These are phyloP conservation scores for Leccinum disarticulatum DNA, from an alignment of 768 basidiomycete genomes.

Conservation along the genomic window DNA sequence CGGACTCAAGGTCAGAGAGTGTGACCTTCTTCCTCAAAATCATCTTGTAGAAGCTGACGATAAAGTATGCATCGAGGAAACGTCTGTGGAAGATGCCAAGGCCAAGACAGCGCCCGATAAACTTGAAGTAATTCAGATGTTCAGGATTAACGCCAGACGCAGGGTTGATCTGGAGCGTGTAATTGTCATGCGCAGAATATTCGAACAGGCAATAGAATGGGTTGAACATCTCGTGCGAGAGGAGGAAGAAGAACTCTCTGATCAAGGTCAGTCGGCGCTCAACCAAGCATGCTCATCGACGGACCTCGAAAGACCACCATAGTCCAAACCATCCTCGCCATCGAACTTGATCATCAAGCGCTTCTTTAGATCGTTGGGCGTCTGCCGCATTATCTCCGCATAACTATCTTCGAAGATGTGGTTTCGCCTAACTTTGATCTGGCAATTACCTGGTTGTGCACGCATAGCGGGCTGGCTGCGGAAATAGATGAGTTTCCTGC, in stretches of 20 bases:
- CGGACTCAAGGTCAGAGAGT: conserved; percentile 90
- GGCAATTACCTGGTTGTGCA: conserved; percentile 97
- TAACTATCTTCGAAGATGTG: conserved; percentile 99
- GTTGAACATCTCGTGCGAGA: conserved; percentile 99
- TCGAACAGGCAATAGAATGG: conserved; percentile 99
- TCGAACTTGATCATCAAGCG: conserved; percentile 99
- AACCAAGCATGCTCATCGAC: conserved; percentile 21
- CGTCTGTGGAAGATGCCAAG: conserved; percentile 98
- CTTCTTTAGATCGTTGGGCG: conserved; percentile 97
- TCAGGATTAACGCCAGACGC: conserved; percentile 98
- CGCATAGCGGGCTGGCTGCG: conserved; percentile 97
- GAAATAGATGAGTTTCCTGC: conserved; percentile 99
- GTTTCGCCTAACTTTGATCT: conserved; percentile 96
- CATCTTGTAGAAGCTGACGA: conserved; percentile 99
- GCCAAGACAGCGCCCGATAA: conserved; percentile 94
- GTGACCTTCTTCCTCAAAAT: conserved; percentile 97
- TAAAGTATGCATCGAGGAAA: conserved; percentile 99
- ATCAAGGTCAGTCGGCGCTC: conserved; percentile 8
- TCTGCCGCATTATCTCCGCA: conserved; percentile 99
- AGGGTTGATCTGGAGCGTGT: conserved; percentile 98
- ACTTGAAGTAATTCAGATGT: conserved; percentile 99
- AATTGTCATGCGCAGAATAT: conserved; percentile 99
- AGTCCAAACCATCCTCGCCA: conserved; percentile 98
- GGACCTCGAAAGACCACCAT: conserved; percentile 94
- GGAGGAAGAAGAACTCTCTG: conserved; percentile 99